Conservation (phyloP, 2,329 filamentous ascomycete genomes). For the Plectosphaerella cucumerina region DNA sequence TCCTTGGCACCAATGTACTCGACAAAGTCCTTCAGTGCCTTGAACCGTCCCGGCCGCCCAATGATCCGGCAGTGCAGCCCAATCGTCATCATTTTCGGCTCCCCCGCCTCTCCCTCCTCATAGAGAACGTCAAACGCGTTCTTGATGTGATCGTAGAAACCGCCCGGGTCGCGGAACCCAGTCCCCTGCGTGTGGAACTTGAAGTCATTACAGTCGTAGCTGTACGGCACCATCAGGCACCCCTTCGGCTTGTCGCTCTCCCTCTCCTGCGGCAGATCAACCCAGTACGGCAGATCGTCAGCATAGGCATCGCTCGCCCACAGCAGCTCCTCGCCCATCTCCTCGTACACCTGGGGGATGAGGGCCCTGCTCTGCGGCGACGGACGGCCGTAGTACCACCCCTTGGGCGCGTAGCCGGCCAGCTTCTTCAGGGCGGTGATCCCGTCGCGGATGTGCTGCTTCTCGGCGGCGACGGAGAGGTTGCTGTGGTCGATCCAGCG, state of each 20-base stretch:
- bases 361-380: conserved; percentile 39
- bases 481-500: conserved; percentile 48
- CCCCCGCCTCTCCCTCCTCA: conserved; percentile 41
- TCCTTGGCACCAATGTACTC: conserved; percentile 49
- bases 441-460: conserved; percentile 39
- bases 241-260: conserved; percentile 34
- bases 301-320: conserved; percentile 48
- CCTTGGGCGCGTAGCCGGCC: conserved; percentile 40
- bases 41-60: conserved; percentile 46
- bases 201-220: conserved; percentile 52
- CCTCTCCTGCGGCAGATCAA: conserved; percentile 45
- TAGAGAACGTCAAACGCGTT: conserved; percentile 50
- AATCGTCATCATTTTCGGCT: conserved; percentile 55
- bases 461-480: conserved; percentile 39
- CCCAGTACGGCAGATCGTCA: conserved; percentile 53
- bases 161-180: conserved; percentile 39
- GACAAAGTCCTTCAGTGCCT: conserved; percentile 46
- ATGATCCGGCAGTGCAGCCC: conserved; percentile 49
- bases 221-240: conserved; percentile 50
- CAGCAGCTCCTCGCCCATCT: conserved; percentile 45
- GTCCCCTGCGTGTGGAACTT: conserved; percentile 32
- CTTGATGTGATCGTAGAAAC: conserved; percentile 42
- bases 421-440: conserved; percentile 35
- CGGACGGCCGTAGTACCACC: conserved; percentile 44
- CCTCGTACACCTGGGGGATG: conserved; percentile 44